Evolutionary conservation across 164 flowering plant genomes (phyloP), one percentile per base, ranked within the genome.

Genomic region (Sedum album): DNA sequence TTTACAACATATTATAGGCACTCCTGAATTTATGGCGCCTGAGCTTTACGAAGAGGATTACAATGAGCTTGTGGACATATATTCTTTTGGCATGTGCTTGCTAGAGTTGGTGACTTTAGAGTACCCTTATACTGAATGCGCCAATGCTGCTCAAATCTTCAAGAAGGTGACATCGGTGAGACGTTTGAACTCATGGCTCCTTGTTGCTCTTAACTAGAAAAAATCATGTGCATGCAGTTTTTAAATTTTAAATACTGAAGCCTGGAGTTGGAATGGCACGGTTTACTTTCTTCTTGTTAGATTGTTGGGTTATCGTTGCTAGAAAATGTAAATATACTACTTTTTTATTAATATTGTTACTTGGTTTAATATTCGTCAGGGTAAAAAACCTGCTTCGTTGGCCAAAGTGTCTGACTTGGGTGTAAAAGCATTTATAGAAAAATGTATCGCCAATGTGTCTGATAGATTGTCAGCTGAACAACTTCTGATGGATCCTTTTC

Each of bases 21-120:
- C 96, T 33, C 95, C 97, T 0, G 97, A 94, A 78, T 94, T 91
- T 81, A 94, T 94, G 98, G 98, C 98, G 42, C 98, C 98, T 31
- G 98, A 94, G 77, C 87, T 94, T 71, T 94, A 94, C 70, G 96
- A 89, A 77, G 98, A 91, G 79, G 95, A 94, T 68, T 94, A 94
- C 72, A 88, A 94, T 80, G 97, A 91, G 74, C 96, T 94, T 61
- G 96, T 93, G n/a, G 98, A 93, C 73, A 86, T 93, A 20, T 93
- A 93, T 81, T 95, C 98, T 51, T 94, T 94, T 71, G 98, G 97
- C 65, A 91, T 94, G 97, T 94, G 98, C 82, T 80, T 94, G 73
- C 74, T 94, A 76, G 98, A 94, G 80, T 71, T 91, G 75, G 93
- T 91, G 72, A 95, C 99, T 10, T 83, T 92, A 72, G 97, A 92